Evolutionary conservation across 192 early-diverging fungal species (phyloP).

Genomic region (Pecoramyces ruminantium): DNA sequence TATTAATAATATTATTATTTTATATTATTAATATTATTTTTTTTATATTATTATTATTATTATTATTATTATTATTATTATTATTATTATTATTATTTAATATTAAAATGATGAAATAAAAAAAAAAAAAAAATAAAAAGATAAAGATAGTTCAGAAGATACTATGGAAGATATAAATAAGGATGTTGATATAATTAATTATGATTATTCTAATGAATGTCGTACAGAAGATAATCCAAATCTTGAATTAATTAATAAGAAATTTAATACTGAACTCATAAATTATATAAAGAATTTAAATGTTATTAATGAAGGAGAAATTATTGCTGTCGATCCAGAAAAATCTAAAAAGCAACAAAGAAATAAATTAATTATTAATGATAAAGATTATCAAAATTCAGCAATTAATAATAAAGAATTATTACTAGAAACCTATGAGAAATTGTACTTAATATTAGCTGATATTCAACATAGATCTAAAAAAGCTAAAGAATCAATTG

Average conservation of each 20-base stretch:
- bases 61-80: no score
- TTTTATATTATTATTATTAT: no score
- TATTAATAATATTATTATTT: no score
- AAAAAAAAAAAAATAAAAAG: no score
- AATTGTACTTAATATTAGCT: not conserved
- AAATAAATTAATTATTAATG: not conserved
- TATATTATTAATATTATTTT: no score
- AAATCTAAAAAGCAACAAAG: not conserved
- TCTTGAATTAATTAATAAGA: not conserved
- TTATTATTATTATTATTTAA: no score
- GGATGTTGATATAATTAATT: not conserved
- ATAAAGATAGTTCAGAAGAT: not conserved
- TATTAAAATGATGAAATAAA: no score
- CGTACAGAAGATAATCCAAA: not conserved
- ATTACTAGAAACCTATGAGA: not conserved
- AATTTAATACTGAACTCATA: not conserved
- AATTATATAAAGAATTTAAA: not conserved
- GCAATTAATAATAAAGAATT: not conserved
- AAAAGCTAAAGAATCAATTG: not conserved
- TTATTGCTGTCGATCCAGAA: not conserved
- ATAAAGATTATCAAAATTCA: not conserved
- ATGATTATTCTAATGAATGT: not conserved
- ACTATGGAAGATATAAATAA: not conserved
- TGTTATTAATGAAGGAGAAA: not conserved
- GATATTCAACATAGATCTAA: not conserved